Percentiles rank a stretch among this genome's conserved stretches.
These are phyloP conservation scores for Wickerhamiella musiphila DNA, from an alignment of 805 yeast genomes.

Conservation along the genomic window DNA sequence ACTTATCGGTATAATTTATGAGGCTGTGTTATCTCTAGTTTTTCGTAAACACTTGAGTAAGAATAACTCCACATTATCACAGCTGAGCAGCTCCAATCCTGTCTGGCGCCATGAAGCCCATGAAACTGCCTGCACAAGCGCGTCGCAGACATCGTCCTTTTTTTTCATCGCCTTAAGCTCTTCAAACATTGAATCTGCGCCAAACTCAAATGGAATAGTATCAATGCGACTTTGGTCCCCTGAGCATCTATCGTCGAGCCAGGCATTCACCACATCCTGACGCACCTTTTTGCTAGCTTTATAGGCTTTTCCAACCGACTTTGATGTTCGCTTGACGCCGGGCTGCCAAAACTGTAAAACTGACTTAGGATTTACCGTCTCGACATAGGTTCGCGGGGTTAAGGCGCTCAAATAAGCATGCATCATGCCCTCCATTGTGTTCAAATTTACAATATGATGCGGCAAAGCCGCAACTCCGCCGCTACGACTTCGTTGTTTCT, in stretches of 20 bases:
- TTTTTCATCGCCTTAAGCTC: too few species aligned
- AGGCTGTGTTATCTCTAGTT: too few species aligned
- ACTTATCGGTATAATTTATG: too few species aligned
- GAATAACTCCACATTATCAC: not conserved
- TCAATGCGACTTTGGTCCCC: not conserved
- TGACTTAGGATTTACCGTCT: constrained; percentile 14
- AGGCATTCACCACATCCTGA: constrained; percentile 8
- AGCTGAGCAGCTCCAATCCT: too few species aligned
- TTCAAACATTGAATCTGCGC: too few species aligned
- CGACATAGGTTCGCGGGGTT: constrained; percentile 6
- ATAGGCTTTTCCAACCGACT: constrained; percentile 7
- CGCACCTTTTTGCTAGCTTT: constrained; percentile 14
- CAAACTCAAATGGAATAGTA: too few species aligned
- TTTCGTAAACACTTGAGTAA: too few species aligned
- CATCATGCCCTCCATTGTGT: constrained; percentile 36
- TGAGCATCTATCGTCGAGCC: constrained; percentile 8
- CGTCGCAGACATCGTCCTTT: constrained; percentile 50
- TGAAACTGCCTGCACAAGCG: constrained; percentile 42
- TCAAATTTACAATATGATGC: constrained; percentile 35
- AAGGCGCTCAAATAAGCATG: constrained; percentile 17
- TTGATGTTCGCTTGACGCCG: not conserved
- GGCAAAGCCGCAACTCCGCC: constrained; percentile 30
- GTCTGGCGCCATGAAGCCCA: constrained; percentile 30
- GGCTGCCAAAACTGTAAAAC: constrained; percentile 16
- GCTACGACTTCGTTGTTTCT: constrained; percentile 39